Percentiles rank a stretch among this genome's conserved stretches.
Evolutionary conservation across 2,329 filamentous ascomycete genomes (phyloP).

Genomic region (Talaromyces sp.): DNA sequence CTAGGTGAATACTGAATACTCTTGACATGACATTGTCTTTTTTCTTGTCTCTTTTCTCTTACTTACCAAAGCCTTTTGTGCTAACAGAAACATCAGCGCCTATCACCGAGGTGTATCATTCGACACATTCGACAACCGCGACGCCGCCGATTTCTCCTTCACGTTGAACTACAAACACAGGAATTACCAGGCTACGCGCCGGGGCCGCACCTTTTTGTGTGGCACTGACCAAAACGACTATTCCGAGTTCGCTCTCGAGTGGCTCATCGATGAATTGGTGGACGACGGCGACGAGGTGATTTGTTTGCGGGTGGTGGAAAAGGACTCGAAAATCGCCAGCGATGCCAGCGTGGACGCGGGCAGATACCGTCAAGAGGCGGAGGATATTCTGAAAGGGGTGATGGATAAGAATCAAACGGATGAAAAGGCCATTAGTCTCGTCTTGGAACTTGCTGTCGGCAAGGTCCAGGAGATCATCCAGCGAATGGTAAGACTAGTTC

Average conservation of each 20-base stretch:
- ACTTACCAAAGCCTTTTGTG: not conserved
- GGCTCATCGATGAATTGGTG: slow-evolving; percentile 85
- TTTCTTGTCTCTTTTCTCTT: not conserved
- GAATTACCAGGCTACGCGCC: slow-evolving; percentile 73
- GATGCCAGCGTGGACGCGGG: slow-evolving; percentile 59
- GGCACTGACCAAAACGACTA: slow-evolving; percentile 89
- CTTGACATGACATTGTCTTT: not conserved
- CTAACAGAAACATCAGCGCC: slow-evolving; percentile 38
- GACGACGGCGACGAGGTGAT: slow-evolving; percentile 93
- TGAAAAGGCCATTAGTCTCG: slow-evolving; percentile 71
- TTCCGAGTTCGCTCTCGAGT: slow-evolving; percentile 86
- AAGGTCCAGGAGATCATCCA: slow-evolving; percentile 89
- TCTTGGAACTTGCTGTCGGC: slow-evolving; percentile 81
- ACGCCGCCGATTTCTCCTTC: slow-evolving; percentile 67
- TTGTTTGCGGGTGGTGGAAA: slow-evolving; percentile 82
- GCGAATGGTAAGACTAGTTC: slow-evolving; percentile 61
- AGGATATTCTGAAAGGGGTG: slow-evolving; percentile 67
- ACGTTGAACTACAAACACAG: slow-evolving; percentile 82
- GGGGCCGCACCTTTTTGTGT: slow-evolving; percentile 83
- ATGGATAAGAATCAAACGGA: slow-evolving; percentile 75
- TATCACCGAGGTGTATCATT: slow-evolving; percentile 68
- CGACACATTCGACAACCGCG: slow-evolving; percentile 65
- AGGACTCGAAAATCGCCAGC: slow-evolving; percentile 65
- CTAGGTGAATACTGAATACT: slow-evolving; percentile 27
- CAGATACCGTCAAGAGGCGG: slow-evolving; percentile 71